Base-by-base conservation (phyloP, 805 yeast genomes). In the Ascoidea rubescens region DNA sequence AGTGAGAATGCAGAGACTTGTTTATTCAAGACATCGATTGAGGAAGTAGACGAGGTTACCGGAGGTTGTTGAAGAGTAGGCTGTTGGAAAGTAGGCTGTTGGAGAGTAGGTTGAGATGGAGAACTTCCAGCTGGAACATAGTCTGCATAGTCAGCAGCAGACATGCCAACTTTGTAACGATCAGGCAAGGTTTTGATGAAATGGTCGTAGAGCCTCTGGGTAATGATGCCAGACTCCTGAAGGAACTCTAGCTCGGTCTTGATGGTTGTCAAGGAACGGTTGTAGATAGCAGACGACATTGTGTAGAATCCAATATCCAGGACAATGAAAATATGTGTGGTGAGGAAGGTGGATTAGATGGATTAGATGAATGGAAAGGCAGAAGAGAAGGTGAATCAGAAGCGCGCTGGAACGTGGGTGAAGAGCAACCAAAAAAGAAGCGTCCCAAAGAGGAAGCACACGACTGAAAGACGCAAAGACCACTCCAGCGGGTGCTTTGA, bases 161-260 rank as follows among this genome's bases (percentile, higher is more conserved):
- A 57, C 66, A 72, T 64, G 17, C 80, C 84, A 46, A 72, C 71
- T 31, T 68, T 65, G 62, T 79, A 80, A 57, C 72, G 77, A 5
- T 67, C 65, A 14, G 96, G 95, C 47, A 88, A 67, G 1, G 78
- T 64, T 5, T 58, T 56, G 50, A 67, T 56, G 17, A 88, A 68
- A 44, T 77, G 74, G 12, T 78, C 68, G 60, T 65, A 82, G 53
- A 82, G 73, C 7, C 67, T 71, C 44, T 75, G 73, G 17, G 81
- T 71, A 53, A 89, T 79, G 47, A 87, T 93, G 49, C 79, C 79
- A 1, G 90, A 81, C 57, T 87, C 95, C 47, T 67, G 69, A 33
- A 89, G 70, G 62, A 87, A 88, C 64, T 87, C 95, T 47, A 89
- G 75, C 63, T 89, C 96, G 62, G 66, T 86, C 78, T 68, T 81